phyloP scores from a whole-genome alignment of 371 early-diverging fungal genomes.

The Dinochytrium kinnereticum region DNA sequence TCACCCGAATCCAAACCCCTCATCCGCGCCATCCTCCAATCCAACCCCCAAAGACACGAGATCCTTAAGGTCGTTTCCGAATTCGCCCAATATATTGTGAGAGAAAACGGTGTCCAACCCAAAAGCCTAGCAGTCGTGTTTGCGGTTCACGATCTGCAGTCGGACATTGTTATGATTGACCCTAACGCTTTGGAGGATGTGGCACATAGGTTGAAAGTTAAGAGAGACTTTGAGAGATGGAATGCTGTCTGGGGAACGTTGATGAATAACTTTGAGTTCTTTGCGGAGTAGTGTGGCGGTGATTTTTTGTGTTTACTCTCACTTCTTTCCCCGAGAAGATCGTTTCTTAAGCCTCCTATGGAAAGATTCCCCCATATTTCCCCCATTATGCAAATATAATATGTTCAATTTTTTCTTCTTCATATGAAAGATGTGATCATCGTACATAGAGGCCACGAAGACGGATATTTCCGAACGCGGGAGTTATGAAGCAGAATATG shows the following conservation, averaged over 20 bases:
- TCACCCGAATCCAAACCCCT: neutral
- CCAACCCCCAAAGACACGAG: neutral
- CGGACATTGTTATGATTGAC: neutral
- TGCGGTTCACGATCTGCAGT: neutral
- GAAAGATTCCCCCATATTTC: too few species aligned
- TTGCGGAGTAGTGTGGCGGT: too few species aligned
- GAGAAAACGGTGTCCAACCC: neutral
- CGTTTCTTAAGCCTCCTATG: too few species aligned
- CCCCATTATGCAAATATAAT: too few species aligned
- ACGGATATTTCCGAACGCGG: too few species aligned
- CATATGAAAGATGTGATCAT: too few species aligned
- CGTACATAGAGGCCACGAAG: too few species aligned
- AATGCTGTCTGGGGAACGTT: slow-evolving; percentile 3
- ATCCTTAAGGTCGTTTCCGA: neutral
- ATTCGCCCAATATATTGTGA: neutral
- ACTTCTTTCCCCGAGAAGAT: too few species aligned
- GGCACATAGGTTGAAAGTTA: neutral
- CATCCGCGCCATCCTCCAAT: neutral
- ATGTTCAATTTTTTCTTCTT: too few species aligned
- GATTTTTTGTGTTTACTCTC: too few species aligned
- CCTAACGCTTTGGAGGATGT: neutral
- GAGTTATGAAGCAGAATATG: too few species aligned
- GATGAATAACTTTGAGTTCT: slow-evolving; percentile 15
- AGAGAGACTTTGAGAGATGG: slow-evolving; percentile 10
- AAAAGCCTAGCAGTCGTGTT: slow-evolving; percentile 1